These are phyloP conservation scores for Zygosaccharomyces kombuchaensis DNA, from an alignment of 805 yeast genomes.

Conservation along the genomic window DNA sequence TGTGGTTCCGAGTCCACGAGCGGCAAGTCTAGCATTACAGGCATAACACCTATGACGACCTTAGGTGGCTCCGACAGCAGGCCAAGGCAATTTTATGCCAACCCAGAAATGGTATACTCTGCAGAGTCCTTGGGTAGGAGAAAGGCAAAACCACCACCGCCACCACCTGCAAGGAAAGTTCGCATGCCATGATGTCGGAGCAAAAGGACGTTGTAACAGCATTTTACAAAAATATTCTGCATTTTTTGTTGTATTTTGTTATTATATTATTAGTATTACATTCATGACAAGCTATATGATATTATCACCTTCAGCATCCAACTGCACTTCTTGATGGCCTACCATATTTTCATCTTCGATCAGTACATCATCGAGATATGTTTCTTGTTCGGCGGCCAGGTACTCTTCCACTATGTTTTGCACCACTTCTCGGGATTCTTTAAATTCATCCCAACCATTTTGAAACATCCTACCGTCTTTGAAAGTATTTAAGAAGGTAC, in stretches of 20 bases:
- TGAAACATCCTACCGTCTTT: conserved; percentile 40
- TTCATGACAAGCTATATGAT: conserved; percentile 13
- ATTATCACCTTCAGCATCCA: conserved; percentile 32
- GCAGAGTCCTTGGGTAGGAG: conserved; percentile 36
- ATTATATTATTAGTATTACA: background rate
- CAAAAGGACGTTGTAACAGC: background rate
- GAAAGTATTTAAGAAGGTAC: conserved; percentile 82
- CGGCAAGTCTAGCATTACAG: conserved; percentile 23
- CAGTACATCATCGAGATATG: conserved; percentile 37
- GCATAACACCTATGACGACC: conserved; percentile 15
- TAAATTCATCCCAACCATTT: conserved; percentile 60
- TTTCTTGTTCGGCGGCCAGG: conserved; percentile 59
- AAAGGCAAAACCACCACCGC: conserved; percentile 36
- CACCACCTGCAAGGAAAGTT: conserved; percentile 37
- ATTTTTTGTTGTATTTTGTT: background rate
- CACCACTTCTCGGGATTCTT: conserved; percentile 69
- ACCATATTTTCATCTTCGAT: conserved; percentile 37
- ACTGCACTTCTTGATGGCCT: conserved; percentile 21
- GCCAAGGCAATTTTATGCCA: conserved; percentile 10
- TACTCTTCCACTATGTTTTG: conserved; percentile 75
- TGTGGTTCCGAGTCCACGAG: conserved; percentile 11
- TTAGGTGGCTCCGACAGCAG: conserved; percentile 2
- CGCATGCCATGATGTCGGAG: conserved; percentile 3
- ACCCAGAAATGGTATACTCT: conserved; percentile 25
- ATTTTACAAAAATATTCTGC: background rate